Evolutionary conservation across 2,329 filamentous ascomycete species (phyloP), one percentile per base, ranked within the genome.

Genomic region (Thermomyces lanuginosus): DNA sequence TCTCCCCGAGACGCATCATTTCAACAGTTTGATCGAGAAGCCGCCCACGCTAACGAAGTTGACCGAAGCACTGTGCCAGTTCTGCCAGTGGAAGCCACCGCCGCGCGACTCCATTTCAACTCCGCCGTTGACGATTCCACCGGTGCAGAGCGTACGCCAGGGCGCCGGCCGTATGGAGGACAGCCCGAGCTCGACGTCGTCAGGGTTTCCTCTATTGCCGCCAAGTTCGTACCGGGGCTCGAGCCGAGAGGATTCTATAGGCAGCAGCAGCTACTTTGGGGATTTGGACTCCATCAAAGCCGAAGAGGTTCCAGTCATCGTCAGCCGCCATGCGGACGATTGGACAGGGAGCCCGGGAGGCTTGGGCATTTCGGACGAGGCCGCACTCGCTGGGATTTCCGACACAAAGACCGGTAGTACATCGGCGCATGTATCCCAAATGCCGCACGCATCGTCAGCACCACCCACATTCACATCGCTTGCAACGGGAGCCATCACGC

Each of bases 1-100:
- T 46, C 63, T 98, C 2, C 84, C 89, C 40, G 83, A 84, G 33
- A 81, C 82, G 3, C 86, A 98, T 54, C 81, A 93, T 52, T 98
- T 98, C 45, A 84, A 95, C 49, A 81, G 80, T 1, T 62, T 98
- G 27, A 82, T 98, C 27, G 84, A 98, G 53, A 98, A 98, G 55
- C 89, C 89, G 14, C 91, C 92, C 18, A 95, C 86, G 20, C 75
- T 82, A 22, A 78, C 79, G 3, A 95, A 95, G 53, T 55, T 98
- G 26, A 82, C 75, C 0, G 84, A 98, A 44, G 81, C 89, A 1
- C 63, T 98, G 38, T 76, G 78, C 36, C 74, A 76, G 30, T 67
- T 92, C 15, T 98, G 89, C 45, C 79, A 92, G 43, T 98, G 89
- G 89, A 91, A 86, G 45, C 71, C 83, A 4, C 76, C 83, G 5